phyloP scores from a whole-genome alignment of 208 protist species.

The Leptomonas seymouri region DNA sequence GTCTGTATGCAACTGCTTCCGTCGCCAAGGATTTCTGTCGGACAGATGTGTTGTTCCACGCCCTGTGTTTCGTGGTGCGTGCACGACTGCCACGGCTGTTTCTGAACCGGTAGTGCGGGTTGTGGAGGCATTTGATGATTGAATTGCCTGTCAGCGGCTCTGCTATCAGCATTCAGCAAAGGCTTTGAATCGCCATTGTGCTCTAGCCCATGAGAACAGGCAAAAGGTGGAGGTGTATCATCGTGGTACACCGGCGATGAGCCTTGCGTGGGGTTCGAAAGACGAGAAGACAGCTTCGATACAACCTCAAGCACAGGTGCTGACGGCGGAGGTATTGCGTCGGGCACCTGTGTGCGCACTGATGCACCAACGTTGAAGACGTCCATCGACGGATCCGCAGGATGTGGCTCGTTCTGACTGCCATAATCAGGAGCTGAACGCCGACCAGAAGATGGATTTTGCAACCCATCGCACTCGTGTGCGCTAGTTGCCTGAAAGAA shows the following conservation, averaged over 20 bases:
- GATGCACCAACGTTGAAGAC: neutral
- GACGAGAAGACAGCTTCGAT: neutral
- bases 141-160: neutral
- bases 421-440: neutral
- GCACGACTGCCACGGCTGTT: too few species aligned
- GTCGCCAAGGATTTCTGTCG: too few species aligned
- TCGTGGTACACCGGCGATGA: slow-evolving; percentile 1
- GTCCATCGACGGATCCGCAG: neutral
- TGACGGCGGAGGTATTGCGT: neutral
- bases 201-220: neutral
- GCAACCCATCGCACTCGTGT: slow-evolving; percentile 1
- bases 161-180: neutral
- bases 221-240: neutral
- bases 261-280: neutral
- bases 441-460: slow-evolving; percentile 1
- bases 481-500: neutral
- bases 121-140: neutral
- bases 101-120: too few species aligned
- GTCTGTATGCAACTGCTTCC: too few species aligned
- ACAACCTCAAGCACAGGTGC: neutral
- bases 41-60: too few species aligned
- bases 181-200: neutral
- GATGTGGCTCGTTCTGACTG: slow-evolving; percentile 1
- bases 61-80: too few species aligned
- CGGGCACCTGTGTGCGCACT: neutral